These are phyloP conservation scores for Silene conica DNA, from an alignment of 148 eudicot genomes.

Conservation along the genomic window DNA sequence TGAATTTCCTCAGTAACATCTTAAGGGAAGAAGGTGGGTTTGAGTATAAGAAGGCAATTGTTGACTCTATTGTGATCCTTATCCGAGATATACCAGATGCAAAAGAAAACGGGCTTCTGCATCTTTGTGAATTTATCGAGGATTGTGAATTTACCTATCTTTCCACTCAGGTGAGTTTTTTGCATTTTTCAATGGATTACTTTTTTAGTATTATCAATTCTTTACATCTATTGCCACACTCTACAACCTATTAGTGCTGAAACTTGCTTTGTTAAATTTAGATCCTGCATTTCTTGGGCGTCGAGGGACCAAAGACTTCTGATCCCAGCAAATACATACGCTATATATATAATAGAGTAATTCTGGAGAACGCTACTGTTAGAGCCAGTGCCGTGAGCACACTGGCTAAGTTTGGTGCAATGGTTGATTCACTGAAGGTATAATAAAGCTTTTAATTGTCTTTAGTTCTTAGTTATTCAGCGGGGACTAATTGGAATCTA, in stretches of 20 bases:
- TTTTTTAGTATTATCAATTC: not conserved
- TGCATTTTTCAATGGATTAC: slow-evolving; percentile 9
- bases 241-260: slow-evolving; percentile 12
- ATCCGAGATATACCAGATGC: slow-evolving; percentile 97
- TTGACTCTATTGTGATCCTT: slow-evolving; percentile 89
- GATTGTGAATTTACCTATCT: slow-evolving; percentile 99
- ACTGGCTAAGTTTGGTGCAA: slow-evolving; percentile 91
- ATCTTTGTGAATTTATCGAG: slow-evolving; percentile 95
- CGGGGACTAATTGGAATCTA: slow-evolving; percentile 17
- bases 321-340: slow-evolving; percentile 96
- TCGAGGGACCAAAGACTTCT: slow-evolving; percentile 88
- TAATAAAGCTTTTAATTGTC: slow-evolving; percentile 9
- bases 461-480: not conserved
- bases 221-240: not conserved
- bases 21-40: slow-evolving; percentile 99
- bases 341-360: slow-evolving; percentile 87
- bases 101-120: slow-evolving; percentile 90
- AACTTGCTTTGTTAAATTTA: slow-evolving; percentile 16
- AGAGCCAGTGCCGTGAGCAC: slow-evolving; percentile 99
- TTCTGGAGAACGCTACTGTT: slow-evolving; percentile 96
- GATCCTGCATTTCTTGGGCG: slow-evolving; percentile 96
- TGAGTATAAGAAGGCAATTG: slow-evolving; percentile 95
- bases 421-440: slow-evolving; percentile 89
- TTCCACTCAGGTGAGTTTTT: slow-evolving; percentile 67
- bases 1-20: slow-evolving; percentile 93